phyloP scores from a whole-genome alignment of 306 rosid genomes.

The Trichosanthes cucumerina region DNA sequence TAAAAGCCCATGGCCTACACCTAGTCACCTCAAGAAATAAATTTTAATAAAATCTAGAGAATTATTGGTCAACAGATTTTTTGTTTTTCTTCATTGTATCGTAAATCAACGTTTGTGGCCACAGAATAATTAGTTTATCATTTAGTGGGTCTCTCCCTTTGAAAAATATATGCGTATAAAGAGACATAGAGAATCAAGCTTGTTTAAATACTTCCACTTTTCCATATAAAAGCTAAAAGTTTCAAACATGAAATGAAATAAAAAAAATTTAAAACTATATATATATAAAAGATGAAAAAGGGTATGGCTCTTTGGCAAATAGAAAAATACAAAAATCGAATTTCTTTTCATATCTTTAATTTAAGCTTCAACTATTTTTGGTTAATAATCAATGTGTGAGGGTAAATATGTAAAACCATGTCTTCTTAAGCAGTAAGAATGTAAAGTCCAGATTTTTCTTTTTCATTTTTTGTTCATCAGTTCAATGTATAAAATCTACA shows the following conservation, averaged over 20 bases:
- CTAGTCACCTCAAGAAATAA: background rate
- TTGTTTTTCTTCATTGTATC: background rate
- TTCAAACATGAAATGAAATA: background rate
- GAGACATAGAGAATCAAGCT: background rate
- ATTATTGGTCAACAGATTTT: background rate
- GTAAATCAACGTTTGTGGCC: slow-evolving; percentile 3
- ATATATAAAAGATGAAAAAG: no score
- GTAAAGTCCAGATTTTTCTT: no score
- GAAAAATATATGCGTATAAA: background rate
- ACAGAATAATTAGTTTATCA: slow-evolving; percentile 6
- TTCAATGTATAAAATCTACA: no score
- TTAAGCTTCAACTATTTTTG: background rate
- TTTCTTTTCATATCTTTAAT: no score
- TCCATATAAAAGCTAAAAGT: background rate
- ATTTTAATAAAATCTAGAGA: background rate
- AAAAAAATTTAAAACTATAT: background rate
- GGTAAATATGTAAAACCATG: no score
- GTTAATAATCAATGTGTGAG: no score
- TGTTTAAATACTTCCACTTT: background rate
- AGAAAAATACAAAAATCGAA: background rate
- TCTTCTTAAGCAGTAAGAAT: no score
- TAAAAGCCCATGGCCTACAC: background rate
- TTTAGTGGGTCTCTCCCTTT: background rate
- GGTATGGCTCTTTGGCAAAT: background rate
- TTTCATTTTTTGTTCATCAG: no score